Evolutionary conservation across 305 asterid species (phyloP).

Genomic region (Rubia balearica): DNA sequence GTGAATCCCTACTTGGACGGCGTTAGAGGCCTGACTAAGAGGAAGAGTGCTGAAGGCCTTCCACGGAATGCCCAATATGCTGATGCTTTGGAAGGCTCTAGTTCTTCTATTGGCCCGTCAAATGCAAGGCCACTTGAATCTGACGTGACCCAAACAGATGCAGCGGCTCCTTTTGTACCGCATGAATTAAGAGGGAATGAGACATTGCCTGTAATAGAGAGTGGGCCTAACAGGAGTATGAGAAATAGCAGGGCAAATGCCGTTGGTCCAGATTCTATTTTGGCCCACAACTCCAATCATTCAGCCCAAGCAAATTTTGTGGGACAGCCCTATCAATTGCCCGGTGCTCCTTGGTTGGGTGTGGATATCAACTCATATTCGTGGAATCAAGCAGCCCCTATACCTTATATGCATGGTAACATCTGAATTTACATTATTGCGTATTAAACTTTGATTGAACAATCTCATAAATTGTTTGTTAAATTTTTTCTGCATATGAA

Average conservation of each 20-base stretch:
- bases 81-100: constrained; percentile 48
- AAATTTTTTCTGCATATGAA: too few species aligned
- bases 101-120: constrained; percentile 45
- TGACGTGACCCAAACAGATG: constrained; percentile 26
- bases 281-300: constrained; percentile 36
- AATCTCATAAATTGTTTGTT: not conserved
- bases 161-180: constrained; percentile 29
- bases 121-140: constrained; percentile 33
- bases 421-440: constrained; percentile 1
- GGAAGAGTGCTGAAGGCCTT: constrained; percentile 51
- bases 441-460: not conserved
- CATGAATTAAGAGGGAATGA: constrained; percentile 44
- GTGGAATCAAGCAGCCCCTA: constrained; percentile 50
- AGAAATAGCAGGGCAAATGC: constrained; percentile 40
- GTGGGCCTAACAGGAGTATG: constrained; percentile 37
- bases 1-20: constrained; percentile 37
- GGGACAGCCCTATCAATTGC: constrained; percentile 45
- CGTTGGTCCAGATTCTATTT: constrained; percentile 38
- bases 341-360: constrained; percentile 41
- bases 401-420: constrained; percentile 59
- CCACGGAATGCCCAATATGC: constrained; percentile 38
- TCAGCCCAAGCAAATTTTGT: constrained; percentile 51
- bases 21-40: constrained; percentile 42
- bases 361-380: constrained; percentile 26
- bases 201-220: constrained; percentile 29